A percentile compares a stretch with the other conserved stretches of the same genome.
These are phyloP conservation scores for Juncus inflexus DNA, from an alignment of 176 grass and related monocot species.

Conservation along the genomic window DNA sequence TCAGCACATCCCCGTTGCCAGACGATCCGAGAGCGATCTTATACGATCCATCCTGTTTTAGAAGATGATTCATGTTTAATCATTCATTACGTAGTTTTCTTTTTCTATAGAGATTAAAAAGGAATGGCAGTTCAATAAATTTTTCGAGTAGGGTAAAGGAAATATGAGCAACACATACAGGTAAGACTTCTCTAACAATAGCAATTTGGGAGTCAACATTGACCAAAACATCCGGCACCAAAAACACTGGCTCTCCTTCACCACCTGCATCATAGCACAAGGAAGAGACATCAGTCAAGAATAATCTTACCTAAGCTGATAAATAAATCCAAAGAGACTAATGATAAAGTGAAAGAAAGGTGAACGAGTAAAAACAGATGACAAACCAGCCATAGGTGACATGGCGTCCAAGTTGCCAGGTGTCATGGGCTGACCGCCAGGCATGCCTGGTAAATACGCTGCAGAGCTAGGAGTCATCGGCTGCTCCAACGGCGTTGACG, in stretches of 20 bases:
- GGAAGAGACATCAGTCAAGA: no score
- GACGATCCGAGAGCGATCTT: slow-evolving; percentile 56
- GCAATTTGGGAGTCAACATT: slow-evolving; percentile 59
- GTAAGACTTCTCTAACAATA: slow-evolving; percentile 69
- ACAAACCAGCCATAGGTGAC: slow-evolving; percentile 71
- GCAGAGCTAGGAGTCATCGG: slow-evolving; percentile 94
- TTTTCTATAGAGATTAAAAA: no score
- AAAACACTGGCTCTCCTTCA: slow-evolving; percentile 62
- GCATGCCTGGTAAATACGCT: slow-evolving; percentile 90
- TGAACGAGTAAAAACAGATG: no score
- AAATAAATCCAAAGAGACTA: no score
- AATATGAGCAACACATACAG: slow-evolving; percentile 33
- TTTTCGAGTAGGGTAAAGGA: no score
- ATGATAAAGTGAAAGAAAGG: no score
- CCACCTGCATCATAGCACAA: slow-evolving; percentile 43
- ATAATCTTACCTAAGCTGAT: no score
- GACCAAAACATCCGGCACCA: slow-evolving; percentile 73
- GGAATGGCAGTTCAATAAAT: no score
- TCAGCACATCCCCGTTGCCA: slow-evolving; percentile 48
- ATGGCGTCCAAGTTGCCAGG: slow-evolving; percentile 97
- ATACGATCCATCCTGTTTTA: slow-evolving; percentile 75
- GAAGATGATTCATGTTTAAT: slow-evolving; percentile 3
- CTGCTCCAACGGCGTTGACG: slow-evolving; percentile 85
- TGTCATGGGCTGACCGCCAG: slow-evolving; percentile 96
- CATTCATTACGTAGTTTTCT: no score